Percentiles rank a stretch among this genome's conserved stretches.
Conservation (phyloP, 441 rosid species). For the Pelargonium myrrhifolium region DNA sequence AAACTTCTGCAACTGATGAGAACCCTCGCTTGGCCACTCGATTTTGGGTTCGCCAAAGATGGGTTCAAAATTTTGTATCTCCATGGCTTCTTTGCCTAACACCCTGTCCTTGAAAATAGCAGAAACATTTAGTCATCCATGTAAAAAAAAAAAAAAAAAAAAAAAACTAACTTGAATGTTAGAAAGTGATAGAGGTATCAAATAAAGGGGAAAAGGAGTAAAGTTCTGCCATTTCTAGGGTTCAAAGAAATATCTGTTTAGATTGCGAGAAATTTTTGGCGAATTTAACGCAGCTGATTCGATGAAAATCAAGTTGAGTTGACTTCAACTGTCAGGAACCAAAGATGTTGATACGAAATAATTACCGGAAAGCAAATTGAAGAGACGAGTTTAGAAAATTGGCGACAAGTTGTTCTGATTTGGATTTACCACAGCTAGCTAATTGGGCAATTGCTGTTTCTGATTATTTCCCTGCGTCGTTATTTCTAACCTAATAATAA, state of each 20-base stretch:
- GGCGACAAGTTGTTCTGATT: too few relatives aligned
- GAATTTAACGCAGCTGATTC: too few relatives aligned
- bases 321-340: too few relatives aligned
- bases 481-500: too few relatives aligned
- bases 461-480: too few relatives aligned
- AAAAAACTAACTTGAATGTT: neutral
- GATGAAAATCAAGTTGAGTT: too few relatives aligned
- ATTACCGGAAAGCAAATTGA: too few relatives aligned
- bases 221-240: constrained; percentile 1
- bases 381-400: too few relatives aligned
- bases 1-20: constrained; percentile 40
- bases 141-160: neutral
- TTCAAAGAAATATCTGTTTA: neutral
- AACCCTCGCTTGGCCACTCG: constrained; percentile 37
- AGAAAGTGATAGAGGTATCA: neutral
- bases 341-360: too few relatives aligned
- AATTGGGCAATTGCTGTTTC: too few relatives aligned
- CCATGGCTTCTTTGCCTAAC: constrained; percentile 13
- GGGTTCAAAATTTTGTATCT: constrained; percentile 48
- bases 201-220: neutral
- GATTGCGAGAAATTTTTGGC: too few relatives aligned
- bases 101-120: neutral
- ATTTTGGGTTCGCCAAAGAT: constrained; percentile 54
- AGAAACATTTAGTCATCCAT: neutral
- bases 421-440: too few relatives aligned